phyloP scores from a whole-genome alignment of 768 basidiomycete genomes.

The Gymnopilus junonius region DNA sequence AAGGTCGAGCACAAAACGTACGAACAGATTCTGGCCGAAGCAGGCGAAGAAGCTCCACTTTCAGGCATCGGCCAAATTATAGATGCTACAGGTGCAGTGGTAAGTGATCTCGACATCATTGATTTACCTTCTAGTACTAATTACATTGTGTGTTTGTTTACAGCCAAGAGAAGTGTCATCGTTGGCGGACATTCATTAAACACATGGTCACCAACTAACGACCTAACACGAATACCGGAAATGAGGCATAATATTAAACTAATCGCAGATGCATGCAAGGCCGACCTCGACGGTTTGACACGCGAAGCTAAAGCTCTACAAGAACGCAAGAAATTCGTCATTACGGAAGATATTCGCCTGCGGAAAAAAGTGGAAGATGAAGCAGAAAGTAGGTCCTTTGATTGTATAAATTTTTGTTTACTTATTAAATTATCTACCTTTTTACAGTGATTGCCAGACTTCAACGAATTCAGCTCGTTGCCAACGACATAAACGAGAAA shows the following conservation, averaged over 20 bases:
- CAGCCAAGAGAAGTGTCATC: constrained; percentile 90
- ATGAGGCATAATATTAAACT: constrained; percentile 94
- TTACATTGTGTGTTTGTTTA: background rate
- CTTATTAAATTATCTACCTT: constrained; percentile 2
- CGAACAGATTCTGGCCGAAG: constrained; percentile 92
- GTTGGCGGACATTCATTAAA: constrained; percentile 76
- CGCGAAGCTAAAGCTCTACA: constrained; percentile 86
- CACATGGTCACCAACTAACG: constrained; percentile 87
- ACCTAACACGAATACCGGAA: constrained; percentile 91
- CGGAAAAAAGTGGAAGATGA: constrained; percentile 75
- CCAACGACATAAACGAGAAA: constrained; percentile 69
- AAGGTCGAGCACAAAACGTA: constrained; percentile 96
- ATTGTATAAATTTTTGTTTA: background rate
- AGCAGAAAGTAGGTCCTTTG: constrained; percentile 58
- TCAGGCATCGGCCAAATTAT: constrained; percentile 85
- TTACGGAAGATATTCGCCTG: constrained; percentile 71
- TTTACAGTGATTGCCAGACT: constrained; percentile 74
- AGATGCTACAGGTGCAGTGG: constrained; percentile 92
- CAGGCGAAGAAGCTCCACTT: constrained; percentile 60
- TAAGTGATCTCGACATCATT: constrained; percentile 44
- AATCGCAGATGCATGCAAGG: constrained; percentile 81
- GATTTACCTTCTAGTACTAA: constrained; percentile 4
- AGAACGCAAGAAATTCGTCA: constrained; percentile 76
- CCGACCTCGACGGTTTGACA: constrained; percentile 86
- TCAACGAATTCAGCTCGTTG: constrained; percentile 75